Conservation (phyloP, 2,329 filamentous ascomycete species). For the Aureobasidium sp. region DNA sequence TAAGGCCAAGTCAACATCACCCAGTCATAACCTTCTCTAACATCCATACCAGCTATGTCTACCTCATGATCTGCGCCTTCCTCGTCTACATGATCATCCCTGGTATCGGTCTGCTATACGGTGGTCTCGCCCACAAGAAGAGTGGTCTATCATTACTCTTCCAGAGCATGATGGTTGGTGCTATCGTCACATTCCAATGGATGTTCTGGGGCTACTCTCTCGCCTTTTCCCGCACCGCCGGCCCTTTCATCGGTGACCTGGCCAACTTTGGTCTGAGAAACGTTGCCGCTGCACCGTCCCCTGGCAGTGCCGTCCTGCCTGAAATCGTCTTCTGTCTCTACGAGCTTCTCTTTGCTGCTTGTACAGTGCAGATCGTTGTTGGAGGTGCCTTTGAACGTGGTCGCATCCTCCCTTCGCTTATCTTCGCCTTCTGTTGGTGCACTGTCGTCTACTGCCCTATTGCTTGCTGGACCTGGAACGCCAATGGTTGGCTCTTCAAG, state of each 20-base stretch:
- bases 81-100: conserved; percentile 60
- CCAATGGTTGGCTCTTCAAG: conserved; percentile 56
- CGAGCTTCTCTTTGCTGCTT: conserved; percentile 54
- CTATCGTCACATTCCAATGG: conserved; percentile 45
- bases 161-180: conserved; percentile 50
- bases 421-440: conserved; percentile 56
- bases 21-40: not conserved
- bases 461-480: conserved; percentile 60
- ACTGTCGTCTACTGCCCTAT: conserved; percentile 57
- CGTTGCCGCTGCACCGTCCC: conserved; percentile 51
- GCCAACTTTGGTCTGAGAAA: conserved; percentile 53
- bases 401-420: conserved; percentile 54
- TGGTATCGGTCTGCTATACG: conserved; percentile 56
- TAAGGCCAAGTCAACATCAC: conserved; percentile 28
- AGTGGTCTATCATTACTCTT: conserved; percentile 54
- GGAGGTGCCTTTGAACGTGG: conserved; percentile 56
- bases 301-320: conserved; percentile 47
- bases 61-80: conserved; percentile 49
- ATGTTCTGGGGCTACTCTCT: conserved; percentile 55
- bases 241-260: conserved; percentile 54
- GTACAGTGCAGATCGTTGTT: conserved; percentile 55
- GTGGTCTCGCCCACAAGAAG: conserved; percentile 54
- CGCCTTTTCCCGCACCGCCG: conserved; percentile 51
- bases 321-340: conserved; percentile 61
- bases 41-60: conserved; percentile 37